Evolutionary conservation across 805 yeast genomes (phyloP).

Genomic region (Wickerhamiella cacticola): DNA sequence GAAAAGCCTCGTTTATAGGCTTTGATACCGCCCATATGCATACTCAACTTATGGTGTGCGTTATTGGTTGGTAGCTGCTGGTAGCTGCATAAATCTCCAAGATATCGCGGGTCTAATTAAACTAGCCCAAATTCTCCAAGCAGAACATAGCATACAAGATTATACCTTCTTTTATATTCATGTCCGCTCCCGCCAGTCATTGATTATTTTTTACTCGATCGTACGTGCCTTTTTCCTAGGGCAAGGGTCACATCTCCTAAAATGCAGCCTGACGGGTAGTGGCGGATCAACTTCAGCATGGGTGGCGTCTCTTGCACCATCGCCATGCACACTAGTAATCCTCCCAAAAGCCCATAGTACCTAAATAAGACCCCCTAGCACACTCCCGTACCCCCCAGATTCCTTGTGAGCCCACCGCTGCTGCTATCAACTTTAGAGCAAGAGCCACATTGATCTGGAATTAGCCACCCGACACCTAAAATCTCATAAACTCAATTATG

Average conservation of each 20-base stretch:
- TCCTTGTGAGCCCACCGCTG: too few species aligned
- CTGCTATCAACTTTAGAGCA: too few species aligned
- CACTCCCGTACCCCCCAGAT: too few species aligned
- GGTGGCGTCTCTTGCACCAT: neutral
- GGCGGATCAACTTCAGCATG: neutral
- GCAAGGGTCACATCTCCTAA: neutral
- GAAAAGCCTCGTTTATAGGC: neutral
- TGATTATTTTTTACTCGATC: neutral
- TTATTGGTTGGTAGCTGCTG: neutral
- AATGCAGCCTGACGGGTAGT: constrained; percentile 1
- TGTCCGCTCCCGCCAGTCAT: neutral
- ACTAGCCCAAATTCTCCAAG: neutral
- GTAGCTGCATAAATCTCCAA: neutral
- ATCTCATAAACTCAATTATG: constrained; percentile 25
- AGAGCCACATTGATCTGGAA: too few species aligned
- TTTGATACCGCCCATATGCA: neutral
- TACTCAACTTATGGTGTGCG: neutral
- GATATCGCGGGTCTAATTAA: neutral
- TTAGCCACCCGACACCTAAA: neutral
- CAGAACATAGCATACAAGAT: too few species aligned
- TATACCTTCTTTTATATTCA: neutral
- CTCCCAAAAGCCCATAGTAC: too few species aligned
- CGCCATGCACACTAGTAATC: too few species aligned
- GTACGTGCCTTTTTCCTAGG: neutral
- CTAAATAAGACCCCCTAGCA: too few species aligned